These are phyloP conservation scores for Fragaria nilgerrensis DNA, from an alignment of 306 rosid genomes.

Conservation along the genomic window DNA sequence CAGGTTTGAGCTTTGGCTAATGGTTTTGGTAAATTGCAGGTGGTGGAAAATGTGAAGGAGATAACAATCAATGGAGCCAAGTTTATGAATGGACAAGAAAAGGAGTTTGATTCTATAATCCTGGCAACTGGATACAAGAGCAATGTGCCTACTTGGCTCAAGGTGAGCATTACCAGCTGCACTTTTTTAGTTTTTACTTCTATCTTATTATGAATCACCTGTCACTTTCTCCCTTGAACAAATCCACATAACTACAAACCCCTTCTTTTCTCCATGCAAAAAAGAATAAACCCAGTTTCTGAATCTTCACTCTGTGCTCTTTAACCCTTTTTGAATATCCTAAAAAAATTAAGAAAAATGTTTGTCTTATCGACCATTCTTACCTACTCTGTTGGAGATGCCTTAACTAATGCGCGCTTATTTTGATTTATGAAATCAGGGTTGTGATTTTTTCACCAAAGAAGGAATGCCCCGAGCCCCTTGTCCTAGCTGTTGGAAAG, in stretches of 20 bases:
- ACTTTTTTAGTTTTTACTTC: slow-evolving; percentile 42
- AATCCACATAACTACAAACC: slow-evolving; percentile 41
- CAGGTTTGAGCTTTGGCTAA: slow-evolving; percentile 10
- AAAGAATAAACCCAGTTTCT: slow-evolving; percentile 46
- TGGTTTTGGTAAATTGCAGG: slow-evolving; percentile 31
- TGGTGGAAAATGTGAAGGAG: slow-evolving; percentile 78
- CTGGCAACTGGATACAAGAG: slow-evolving; percentile 99
- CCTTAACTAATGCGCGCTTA: not conserved
- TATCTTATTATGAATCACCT: slow-evolving; percentile 54
- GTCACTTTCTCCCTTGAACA: slow-evolving; percentile 52
- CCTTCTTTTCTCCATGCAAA: slow-evolving; percentile 71
- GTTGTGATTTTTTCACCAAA: slow-evolving; percentile 58
- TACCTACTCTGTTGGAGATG: too few species aligned
- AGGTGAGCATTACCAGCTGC: slow-evolving; percentile 45
- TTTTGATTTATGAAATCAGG: slow-evolving; percentile 26
- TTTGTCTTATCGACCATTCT: not conserved
- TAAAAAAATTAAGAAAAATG: not conserved
- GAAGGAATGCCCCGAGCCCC: slow-evolving; percentile 89
- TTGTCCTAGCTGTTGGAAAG: slow-evolving; percentile 92
- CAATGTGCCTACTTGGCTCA: slow-evolving; percentile 96
- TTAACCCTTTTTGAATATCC: slow-evolving; percentile 4
- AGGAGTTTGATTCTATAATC: slow-evolving; percentile 81
- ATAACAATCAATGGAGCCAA: slow-evolving; percentile 81
- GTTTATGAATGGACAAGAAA: slow-evolving; percentile 82
- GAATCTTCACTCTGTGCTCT: slow-evolving; percentile 14